phyloP scores from a whole-genome alignment of 225 moss, liverwort and hornwort genomes.

The Physcomitrellopsis africana region DNA sequence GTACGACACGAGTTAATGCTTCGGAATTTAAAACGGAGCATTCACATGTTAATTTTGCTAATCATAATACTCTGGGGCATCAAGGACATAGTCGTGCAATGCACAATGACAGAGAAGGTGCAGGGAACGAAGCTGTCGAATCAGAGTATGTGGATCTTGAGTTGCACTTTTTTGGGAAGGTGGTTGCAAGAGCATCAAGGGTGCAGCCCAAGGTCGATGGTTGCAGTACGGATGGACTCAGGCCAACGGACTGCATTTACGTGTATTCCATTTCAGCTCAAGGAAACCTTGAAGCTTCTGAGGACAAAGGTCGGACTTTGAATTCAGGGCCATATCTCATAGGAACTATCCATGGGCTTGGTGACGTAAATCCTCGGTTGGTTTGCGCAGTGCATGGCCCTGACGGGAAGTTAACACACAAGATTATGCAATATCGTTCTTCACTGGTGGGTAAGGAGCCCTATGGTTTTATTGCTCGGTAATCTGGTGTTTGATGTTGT shows the following conservation, averaged over 20 bases:
- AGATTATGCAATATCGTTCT: slow-evolving; percentile 84
- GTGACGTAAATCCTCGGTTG: slow-evolving; percentile 45
- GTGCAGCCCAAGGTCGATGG: slow-evolving; percentile 38
- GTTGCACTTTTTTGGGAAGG: slow-evolving; percentile 81
- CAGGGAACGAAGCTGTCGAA: slow-evolving; percentile 34
- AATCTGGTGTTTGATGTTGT: slow-evolving; percentile 6
- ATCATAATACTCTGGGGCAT: slow-evolving; percentile 12
- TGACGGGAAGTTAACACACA: slow-evolving; percentile 79
- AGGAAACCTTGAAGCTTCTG: slow-evolving; percentile 28
- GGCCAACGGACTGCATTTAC: slow-evolving; percentile 67
- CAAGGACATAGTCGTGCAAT: slow-evolving; percentile 24
- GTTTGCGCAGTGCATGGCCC: slow-evolving; percentile 71
- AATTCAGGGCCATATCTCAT: slow-evolving; percentile 53
- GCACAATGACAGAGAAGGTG: slow-evolving; percentile 26
- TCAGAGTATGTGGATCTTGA: slow-evolving; percentile 84
- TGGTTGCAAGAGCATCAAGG: slow-evolving; percentile 83
- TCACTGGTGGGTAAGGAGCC: slow-evolving; percentile 87
- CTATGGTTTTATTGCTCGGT: slow-evolving; percentile 17
- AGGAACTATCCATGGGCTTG: slow-evolving; percentile 84
- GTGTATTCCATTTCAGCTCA: slow-evolving; percentile 63
- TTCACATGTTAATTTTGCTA: slow-evolving; percentile 25
- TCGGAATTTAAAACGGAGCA: slow-evolving; percentile 16
- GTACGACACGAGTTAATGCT: slow-evolving; percentile 16
- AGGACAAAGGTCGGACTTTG: slow-evolving; percentile 29
- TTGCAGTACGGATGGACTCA: slow-evolving; percentile 26